phyloP scores from a whole-genome alignment of 108 stramenopile genomes.

The Skeletonema menzelii region DNA sequence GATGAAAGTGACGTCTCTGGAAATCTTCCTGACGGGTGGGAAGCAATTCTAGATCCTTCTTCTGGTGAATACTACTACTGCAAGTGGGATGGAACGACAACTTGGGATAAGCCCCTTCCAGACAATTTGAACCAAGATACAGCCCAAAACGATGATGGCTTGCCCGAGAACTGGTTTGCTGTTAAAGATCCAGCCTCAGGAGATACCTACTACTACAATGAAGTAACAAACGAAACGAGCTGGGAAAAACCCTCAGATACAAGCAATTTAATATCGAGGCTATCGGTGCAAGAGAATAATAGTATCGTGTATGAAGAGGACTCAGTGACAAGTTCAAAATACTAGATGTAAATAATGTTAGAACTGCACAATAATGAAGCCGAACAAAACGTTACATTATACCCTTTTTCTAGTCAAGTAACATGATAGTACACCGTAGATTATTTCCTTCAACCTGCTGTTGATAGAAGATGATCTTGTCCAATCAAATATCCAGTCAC shows the following conservation, averaged over 20 bases:
- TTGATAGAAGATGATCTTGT: constrained; percentile 33
- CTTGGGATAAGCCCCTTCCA: constrained; percentile 69
- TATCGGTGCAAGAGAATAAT: neutral
- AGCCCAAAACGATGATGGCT: neutral
- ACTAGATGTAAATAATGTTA: neutral
- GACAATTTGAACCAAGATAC: constrained; percentile 2
- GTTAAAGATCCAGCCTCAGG: constrained; percentile 50
- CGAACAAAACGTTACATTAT: too few species aligned
- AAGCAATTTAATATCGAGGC: constrained; percentile 50
- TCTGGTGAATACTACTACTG: constrained; percentile 75
- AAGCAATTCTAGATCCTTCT: constrained; percentile 69
- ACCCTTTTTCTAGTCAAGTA: too few species aligned
- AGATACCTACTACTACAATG: constrained; percentile 74
- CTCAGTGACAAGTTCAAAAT: neutral
- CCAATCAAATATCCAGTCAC: constrained; percentile 74
- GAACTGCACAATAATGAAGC: neutral
- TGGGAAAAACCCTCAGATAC: constrained; percentile 80
- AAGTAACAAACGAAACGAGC: constrained; percentile 62
- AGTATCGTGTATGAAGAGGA: neutral
- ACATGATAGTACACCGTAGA: too few species aligned
- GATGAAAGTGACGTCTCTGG: neutral
- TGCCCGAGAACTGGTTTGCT: constrained; percentile 56
- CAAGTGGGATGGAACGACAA: constrained; percentile 81
- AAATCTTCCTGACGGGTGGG: constrained; percentile 68
- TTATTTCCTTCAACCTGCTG: neutral